Base-by-base conservation (phyloP, 768 basidiomycete species). In the Hygrocybe coccinea region DNA sequence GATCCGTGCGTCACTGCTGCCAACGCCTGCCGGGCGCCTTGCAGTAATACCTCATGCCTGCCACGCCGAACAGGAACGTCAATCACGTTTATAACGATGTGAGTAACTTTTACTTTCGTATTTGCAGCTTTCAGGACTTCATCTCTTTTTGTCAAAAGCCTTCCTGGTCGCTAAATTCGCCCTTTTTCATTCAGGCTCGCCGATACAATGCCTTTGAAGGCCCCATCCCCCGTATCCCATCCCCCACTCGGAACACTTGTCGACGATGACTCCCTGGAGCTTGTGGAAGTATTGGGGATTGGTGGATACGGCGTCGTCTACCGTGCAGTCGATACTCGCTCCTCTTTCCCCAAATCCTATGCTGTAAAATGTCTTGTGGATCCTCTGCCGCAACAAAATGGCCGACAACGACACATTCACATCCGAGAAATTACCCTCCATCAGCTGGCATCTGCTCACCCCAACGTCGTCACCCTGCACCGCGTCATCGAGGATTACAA, bases 221-320 rank as follows among this genome's bases (percentile, higher is more conserved):
- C 67, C 61, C 58, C 70, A 24, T 50, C 54, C 41, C 59, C 65
- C 67, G 58, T 59, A 62, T 52, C 67, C 35, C 76, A 77, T 53
- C 83, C 84, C 46, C 73, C 78, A 60, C 73, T 88, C 58, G 94
- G 94, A 44, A 85, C 86, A 59, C 71, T 83, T 67, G 91, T 98
- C 76, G 91, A 95, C 78, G 79, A 82, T 59, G 86, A 84, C 61
- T 74, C 82, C 48, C 82, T 97, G 56, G 82, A 93, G 70, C 85
- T 98, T 57, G 81, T 89, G 62, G 84, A 89, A 64, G 80, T 95
- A 59, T 82, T 98, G 49, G 95, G 95, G 35, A 83, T 89, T 34
- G 95, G 95, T 11, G 95, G 95, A 21, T 98, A 97, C 67, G 95
- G 95, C 53, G 86, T 94, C 62, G 95, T 97, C 10, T 97, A 95